Percentiles rank a stretch among this genome's conserved stretches.
Evolutionary conservation across 2,329 filamentous ascomycete species (phyloP).

Genomic region (Aspergillus glaucus): DNA sequence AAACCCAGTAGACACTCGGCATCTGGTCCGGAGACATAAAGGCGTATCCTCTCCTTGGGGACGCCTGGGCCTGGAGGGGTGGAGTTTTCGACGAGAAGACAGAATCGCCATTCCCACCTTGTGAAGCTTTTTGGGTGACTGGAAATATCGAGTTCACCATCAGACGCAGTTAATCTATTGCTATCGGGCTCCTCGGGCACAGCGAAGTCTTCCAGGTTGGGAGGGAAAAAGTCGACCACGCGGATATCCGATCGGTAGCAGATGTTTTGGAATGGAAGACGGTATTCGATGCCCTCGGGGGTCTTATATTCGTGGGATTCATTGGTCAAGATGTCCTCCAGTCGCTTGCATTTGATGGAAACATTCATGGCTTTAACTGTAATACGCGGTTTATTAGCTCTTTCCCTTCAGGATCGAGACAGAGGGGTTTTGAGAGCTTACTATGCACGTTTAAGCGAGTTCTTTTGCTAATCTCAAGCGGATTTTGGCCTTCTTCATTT

Average conservation of each 20-base stretch:
- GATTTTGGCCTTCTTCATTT: slow-evolving; percentile 25
- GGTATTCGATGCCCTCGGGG: slow-evolving; percentile 38
- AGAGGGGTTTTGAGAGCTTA: slow-evolving; percentile 20
- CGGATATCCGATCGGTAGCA: slow-evolving; percentile 65
- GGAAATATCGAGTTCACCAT: slow-evolving; percentile 25
- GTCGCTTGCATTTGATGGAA: slow-evolving; percentile 32
- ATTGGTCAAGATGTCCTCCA: slow-evolving; percentile 47
- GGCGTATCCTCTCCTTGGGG: slow-evolving; percentile 53
- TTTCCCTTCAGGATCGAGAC: neutral
- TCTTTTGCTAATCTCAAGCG: slow-evolving; percentile 17
- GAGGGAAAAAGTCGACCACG: slow-evolving; percentile 76
- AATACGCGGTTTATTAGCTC: slow-evolving; percentile 4
- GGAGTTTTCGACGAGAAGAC: slow-evolving; percentile 69
- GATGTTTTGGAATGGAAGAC: slow-evolving; percentile 66
- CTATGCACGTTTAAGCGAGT: slow-evolving; percentile 37
- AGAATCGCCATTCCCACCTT: slow-evolving; percentile 79
- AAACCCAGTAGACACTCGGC: slow-evolving; percentile 53
- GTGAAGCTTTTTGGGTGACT: slow-evolving; percentile 16
- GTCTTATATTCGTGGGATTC: slow-evolving; percentile 42
- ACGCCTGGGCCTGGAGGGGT: slow-evolving; percentile 28
- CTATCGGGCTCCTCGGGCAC: slow-evolving; percentile 44
- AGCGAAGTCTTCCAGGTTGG: slow-evolving; percentile 65
- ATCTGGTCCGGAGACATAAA: slow-evolving; percentile 57
- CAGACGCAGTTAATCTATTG: slow-evolving; percentile 42
- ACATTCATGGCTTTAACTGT: slow-evolving; percentile 44